Evolutionary conservation across 192 early-diverging fungal species (phyloP).

Genomic region (Coemansia sp.): DNA sequence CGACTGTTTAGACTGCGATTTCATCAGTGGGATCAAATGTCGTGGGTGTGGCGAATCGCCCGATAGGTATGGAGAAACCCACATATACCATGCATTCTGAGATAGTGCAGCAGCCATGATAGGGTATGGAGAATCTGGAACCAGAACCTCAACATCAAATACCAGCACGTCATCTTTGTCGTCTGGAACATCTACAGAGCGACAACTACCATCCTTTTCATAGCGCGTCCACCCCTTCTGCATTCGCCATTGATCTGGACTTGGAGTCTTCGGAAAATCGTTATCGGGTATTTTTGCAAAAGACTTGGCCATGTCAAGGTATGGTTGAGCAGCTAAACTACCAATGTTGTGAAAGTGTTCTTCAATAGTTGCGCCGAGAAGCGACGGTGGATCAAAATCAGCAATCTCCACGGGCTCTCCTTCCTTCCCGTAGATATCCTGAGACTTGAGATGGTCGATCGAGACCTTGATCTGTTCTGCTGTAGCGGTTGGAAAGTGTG

Average conservation of each 20-base stretch:
- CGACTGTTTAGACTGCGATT: constrained; percentile 26
- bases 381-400: constrained; percentile 56
- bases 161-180: constrained; percentile 68
- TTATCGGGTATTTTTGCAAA: constrained; percentile 35
- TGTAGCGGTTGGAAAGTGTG: constrained; percentile 20
- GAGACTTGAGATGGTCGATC: constrained; percentile 40
- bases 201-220: constrained; percentile 34
- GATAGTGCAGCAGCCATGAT: constrained; percentile 80
- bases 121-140: constrained; percentile 67
- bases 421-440: constrained; percentile 45
- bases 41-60: constrained; percentile 49
- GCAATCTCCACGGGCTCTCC: constrained; percentile 37
- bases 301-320: constrained; percentile 55
- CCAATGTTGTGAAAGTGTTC: constrained; percentile 81
- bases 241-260: constrained; percentile 57
- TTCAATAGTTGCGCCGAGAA: constrained; percentile 61
- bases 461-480: constrained; percentile 38
- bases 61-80: constrained; percentile 81
- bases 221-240: constrained; percentile 84
- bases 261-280: constrained; percentile 43
- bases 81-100: constrained; percentile 79
- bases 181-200: constrained; percentile 46
- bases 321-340: constrained; percentile 59
- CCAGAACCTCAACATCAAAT: constrained; percentile 85
- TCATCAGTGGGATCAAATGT: constrained; percentile 65